Percentiles rank a stretch among this genome's conserved stretches.
phyloP scores from a whole-genome alignment of 192 early-diverging fungal species.

The Coemansia sp. region DNA sequence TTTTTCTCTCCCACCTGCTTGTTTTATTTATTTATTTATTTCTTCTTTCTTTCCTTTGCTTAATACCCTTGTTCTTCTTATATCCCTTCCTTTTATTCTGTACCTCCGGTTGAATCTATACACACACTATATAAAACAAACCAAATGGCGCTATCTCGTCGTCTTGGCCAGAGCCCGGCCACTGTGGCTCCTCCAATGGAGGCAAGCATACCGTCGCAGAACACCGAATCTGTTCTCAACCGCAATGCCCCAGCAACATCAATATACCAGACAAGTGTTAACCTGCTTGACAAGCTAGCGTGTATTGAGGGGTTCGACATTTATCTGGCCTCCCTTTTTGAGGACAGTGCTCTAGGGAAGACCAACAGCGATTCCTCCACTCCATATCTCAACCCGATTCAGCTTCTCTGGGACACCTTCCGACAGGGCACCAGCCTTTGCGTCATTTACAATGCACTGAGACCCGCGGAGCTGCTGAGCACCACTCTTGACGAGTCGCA shows the following conservation, averaged over 20 bases:
- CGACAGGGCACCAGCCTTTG: slow-evolving; percentile 70
- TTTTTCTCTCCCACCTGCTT: too few species aligned
- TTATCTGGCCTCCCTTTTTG: slow-evolving; percentile 57
- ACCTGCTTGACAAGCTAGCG: slow-evolving; percentile 68
- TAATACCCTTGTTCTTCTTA: slow-evolving; percentile 1
- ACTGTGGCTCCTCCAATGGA: slow-evolving; percentile 31
- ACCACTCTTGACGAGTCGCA: slow-evolving; percentile 58
- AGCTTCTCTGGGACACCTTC: slow-evolving; percentile 72
- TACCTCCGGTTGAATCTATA: not conserved
- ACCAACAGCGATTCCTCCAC: slow-evolving; percentile 31
- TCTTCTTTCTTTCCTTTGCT: too few species aligned
- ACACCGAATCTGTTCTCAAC: slow-evolving; percentile 52
- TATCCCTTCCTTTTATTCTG: slow-evolving; percentile 1
- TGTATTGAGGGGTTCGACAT: slow-evolving; percentile 69
- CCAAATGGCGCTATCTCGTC: slow-evolving; percentile 44
- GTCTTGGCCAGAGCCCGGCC: slow-evolving; percentile 14
- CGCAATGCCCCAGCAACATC: slow-evolving; percentile 56
- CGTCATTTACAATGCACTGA: slow-evolving; percentile 70
- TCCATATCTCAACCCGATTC: slow-evolving; percentile 64
- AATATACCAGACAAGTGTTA: slow-evolving; percentile 71
- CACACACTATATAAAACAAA: not conserved
- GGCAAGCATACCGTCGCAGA: slow-evolving; percentile 45
- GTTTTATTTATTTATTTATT: too few species aligned
- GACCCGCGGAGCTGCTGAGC: slow-evolving; percentile 63
- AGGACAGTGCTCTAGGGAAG: slow-evolving; percentile 30